Percentiles rank a stretch among this genome's conserved stretches.
Evolutionary conservation across 768 basidiomycete genomes (phyloP).

Genomic region (Auricularia sp.): DNA sequence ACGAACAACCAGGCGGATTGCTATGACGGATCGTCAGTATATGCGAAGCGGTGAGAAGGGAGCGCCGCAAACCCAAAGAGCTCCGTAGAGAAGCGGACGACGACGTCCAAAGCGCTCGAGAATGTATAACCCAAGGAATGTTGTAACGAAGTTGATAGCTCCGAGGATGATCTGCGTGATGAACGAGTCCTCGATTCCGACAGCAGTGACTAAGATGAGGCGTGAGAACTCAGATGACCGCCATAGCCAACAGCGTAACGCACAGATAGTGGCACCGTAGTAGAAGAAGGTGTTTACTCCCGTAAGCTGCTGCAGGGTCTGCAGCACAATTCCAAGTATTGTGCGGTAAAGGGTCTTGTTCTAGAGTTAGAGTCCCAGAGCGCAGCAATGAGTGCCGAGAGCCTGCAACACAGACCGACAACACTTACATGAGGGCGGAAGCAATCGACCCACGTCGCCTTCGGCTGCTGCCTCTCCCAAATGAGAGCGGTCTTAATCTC

Average conservation of each 20-base stretch:
- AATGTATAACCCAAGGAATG: slow-evolving; percentile 63
- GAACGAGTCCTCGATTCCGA: slow-evolving; percentile 58
- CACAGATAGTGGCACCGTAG: slow-evolving; percentile 3
- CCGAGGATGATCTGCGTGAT: slow-evolving; percentile 66
- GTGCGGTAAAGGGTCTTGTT: slow-evolving; percentile 59
- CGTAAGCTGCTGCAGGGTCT: slow-evolving; percentile 64
- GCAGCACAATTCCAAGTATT: slow-evolving; percentile 51
- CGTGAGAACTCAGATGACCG: slow-evolving; percentile 8
- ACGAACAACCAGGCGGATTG: slow-evolving; percentile 62
- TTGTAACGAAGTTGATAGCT: slow-evolving; percentile 53
- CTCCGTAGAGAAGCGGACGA: slow-evolving; percentile 54
- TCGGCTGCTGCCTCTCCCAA: slow-evolving; percentile 3
- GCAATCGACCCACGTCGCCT: slow-evolving; percentile 58
- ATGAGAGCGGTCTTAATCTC: slow-evolving; percentile 3
- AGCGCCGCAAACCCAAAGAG: slow-evolving; percentile 36
- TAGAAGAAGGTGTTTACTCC: slow-evolving; percentile 50
- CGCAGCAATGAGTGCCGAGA: neutral
- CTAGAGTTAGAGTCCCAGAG: slow-evolving; percentile 19
- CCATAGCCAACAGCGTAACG: too few relatives aligned
- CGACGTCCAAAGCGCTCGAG: slow-evolving; percentile 69
- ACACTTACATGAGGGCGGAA: slow-evolving; percentile 26
- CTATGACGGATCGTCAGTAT: neutral
- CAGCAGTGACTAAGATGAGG: slow-evolving; percentile 41
- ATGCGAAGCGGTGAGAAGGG: neutral
- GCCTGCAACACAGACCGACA: neutral